These are phyloP conservation scores for Solanum sitiens DNA, from an alignment of 257 asterid species.

Conservation along the genomic window DNA sequence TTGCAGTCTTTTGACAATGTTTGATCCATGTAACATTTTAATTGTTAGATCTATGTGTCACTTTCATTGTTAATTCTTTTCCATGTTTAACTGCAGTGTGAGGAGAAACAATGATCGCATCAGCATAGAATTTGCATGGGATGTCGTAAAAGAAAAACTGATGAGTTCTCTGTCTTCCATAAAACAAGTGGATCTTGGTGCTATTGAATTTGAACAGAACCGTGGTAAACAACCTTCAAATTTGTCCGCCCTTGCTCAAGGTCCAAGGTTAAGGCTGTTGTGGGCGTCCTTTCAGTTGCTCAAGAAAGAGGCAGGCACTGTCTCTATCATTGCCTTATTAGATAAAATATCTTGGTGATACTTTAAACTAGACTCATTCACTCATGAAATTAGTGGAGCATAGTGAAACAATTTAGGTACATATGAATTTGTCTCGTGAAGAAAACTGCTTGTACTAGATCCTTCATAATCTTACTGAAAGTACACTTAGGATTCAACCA, in stretches of 20 bases:
- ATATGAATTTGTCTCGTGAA: neutral
- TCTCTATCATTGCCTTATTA: constrained; percentile 16
- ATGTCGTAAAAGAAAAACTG: constrained; percentile 58
- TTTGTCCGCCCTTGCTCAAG: constrained; percentile 69
- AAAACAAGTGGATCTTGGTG: constrained; percentile 23
- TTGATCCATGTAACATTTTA: neutral
- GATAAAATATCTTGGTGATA: neutral
- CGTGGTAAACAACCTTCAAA: constrained; percentile 43
- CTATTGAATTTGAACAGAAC: constrained; percentile 30
- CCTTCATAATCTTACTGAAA: neutral
- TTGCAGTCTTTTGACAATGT: neutral
- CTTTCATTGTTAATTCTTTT: neutral
- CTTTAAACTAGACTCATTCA: neutral
- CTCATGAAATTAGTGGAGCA: neutral
- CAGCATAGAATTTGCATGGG: constrained; percentile 65
- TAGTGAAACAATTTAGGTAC: neutral
- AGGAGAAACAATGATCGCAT: constrained; percentile 22
- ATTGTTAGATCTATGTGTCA: neutral
- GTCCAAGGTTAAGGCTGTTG: constrained; percentile 72
- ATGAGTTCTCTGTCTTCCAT: constrained; percentile 46
- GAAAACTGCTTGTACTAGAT: neutral
- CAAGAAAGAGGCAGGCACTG: constrained; percentile 74
- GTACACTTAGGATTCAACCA: neutral
- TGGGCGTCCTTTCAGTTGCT: constrained; percentile 83
- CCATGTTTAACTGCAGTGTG: constrained; percentile 27